Percentiles rank a stretch among this genome's conserved stretches.
phyloP scores from a whole-genome alignment of 306 rosid species.

The Gastrolobium villosum region DNA sequence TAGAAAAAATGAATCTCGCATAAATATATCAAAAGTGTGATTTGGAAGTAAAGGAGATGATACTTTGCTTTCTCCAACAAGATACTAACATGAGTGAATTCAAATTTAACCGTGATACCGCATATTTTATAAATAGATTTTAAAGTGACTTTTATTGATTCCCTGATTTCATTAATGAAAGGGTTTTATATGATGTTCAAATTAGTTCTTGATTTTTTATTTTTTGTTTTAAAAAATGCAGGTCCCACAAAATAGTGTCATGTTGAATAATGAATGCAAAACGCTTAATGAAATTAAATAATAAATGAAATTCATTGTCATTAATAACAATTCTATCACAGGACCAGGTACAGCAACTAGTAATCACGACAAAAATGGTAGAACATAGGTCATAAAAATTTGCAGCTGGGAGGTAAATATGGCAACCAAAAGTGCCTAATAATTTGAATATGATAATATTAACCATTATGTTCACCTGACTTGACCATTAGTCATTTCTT shows the following conservation, averaged over 20 bases:
- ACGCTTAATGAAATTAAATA: neutral
- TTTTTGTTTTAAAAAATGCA: too few relatives aligned
- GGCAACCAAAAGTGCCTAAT: conserved; percentile 24
- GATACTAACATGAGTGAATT: too few relatives aligned
- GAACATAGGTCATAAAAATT: conserved; percentile 6
- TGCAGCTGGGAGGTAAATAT: neutral
- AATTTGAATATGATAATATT: conserved; percentile 19
- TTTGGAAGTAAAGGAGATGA: too few relatives aligned
- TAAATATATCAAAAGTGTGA: too few relatives aligned
- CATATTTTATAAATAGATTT: too few relatives aligned
- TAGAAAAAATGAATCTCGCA: too few relatives aligned
- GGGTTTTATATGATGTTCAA: too few relatives aligned
- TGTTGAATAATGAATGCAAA: too few relatives aligned
- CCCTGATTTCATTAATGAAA: conserved; percentile 9
- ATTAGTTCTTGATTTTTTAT: too few relatives aligned
- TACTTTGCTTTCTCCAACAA: too few relatives aligned
- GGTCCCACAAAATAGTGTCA: too few relatives aligned
- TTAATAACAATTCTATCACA: neutral
- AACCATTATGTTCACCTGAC: conserved; percentile 19
- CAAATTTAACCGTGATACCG: too few relatives aligned
- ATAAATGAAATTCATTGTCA: neutral
- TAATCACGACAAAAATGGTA: neutral
- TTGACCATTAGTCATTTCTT: conserved; percentile 53
- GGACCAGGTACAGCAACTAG: neutral
- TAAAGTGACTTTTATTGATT: neutral